Percentiles rank a stretch among this genome's conserved stretches.
Evolutionary conservation across 129 eudicot species (phyloP).

Genomic region (Scalesia atractyloides): DNA sequence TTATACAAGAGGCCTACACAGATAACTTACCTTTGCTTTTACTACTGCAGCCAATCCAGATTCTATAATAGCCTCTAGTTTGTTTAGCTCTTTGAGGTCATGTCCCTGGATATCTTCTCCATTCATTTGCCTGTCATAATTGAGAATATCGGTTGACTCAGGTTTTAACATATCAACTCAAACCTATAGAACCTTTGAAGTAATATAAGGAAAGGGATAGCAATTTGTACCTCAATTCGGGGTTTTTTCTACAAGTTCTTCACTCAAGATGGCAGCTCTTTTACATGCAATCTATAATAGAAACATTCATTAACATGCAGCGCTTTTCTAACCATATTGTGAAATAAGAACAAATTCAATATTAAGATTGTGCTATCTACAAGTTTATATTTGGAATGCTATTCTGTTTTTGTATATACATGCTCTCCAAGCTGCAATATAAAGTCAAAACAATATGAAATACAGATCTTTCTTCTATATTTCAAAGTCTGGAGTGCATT

Average conservation of each 20-base stretch:
- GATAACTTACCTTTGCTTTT: constrained; percentile 25
- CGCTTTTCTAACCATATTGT: neutral
- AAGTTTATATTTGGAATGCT: neutral
- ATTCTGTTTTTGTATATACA: neutral
- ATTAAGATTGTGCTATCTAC: neutral
- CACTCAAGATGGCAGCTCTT: constrained; percentile 23
- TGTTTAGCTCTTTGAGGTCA: constrained; percentile 29
- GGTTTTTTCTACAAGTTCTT: constrained; percentile 31
- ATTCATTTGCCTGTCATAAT: constrained; percentile 32
- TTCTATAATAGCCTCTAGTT: constrained; percentile 29
- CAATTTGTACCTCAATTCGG: constrained; percentile 28
- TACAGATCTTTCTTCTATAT: no score
- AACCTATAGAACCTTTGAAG: neutral
- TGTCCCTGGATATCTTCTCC: constrained; percentile 36
- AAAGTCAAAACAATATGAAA: no score
- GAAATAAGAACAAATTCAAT: constrained; percentile 4
- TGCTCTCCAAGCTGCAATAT: no score
- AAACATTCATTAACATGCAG: constrained; percentile 18
- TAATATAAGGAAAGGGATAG: neutral
- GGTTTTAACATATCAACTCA: neutral
- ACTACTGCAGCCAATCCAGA: constrained; percentile 35
- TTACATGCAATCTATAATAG: constrained; percentile 21
- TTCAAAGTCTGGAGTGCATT: no score
- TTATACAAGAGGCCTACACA: constrained; percentile 14
- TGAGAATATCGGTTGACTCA: neutral